Conservation (phyloP, 225 moss, liverwort and hornwort species). For the Bryoerythrophyllum caledonicum region DNA sequence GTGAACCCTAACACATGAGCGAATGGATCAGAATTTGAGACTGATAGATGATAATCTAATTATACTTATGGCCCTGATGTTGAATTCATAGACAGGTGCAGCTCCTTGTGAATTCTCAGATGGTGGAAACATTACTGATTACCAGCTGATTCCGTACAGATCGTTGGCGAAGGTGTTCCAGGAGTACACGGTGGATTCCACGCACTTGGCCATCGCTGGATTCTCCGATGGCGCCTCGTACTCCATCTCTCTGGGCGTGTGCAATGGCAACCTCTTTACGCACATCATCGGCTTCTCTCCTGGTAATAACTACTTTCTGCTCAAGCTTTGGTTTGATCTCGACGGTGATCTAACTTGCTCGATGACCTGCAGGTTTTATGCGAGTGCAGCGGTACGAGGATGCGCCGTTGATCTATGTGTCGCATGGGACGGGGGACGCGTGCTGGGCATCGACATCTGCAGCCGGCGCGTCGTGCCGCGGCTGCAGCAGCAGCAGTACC, state of each 20-base stretch:
- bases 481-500: slow-evolving; percentile 19
- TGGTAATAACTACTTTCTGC: not conserved
- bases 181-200: slow-evolving; percentile 13
- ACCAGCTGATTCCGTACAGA: not conserved
- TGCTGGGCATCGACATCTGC: slow-evolving; percentile 16
- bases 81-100: no score
- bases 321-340: not conserved
- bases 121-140: not conserved
- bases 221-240: slow-evolving; percentile 29
- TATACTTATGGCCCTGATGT: no score
- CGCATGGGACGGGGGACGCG: slow-evolving; percentile 19
- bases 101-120: not conserved
- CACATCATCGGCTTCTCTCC: slow-evolving; percentile 17
- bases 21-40: no score
- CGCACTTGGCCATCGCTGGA: slow-evolving; percentile 20
- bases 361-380: not conserved
- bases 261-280: slow-evolving; percentile 18
- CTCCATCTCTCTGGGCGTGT: slow-evolving; percentile 20
- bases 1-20: not conserved
- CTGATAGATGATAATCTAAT: no score
- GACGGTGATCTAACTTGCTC: not conserved
- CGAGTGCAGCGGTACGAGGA: slow-evolving; percentile 12
- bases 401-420: slow-evolving; percentile 5
- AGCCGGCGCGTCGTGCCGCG: slow-evolving; percentile 18
- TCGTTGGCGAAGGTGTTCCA: slow-evolving; percentile 20